Evolutionary conservation across 352 stramenopile genomes (phyloP).

Genomic region (Phytopythium oedochilum): DNA sequence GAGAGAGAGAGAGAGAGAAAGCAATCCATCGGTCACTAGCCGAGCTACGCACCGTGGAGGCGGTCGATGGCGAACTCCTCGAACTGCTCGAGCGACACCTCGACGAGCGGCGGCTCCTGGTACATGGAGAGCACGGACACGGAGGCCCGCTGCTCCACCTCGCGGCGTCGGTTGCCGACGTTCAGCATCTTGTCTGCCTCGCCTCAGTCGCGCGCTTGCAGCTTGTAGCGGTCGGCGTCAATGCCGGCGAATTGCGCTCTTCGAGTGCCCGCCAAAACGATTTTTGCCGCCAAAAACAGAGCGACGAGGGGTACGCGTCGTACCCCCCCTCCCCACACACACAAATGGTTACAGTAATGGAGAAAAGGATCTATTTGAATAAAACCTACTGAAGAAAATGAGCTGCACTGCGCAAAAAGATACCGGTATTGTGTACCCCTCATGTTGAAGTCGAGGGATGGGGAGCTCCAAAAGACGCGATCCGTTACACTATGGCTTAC

Average conservation of each 20-base stretch:
- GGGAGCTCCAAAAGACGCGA: too few species aligned
- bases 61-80: constrained; percentile 97
- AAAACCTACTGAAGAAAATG: too few species aligned
- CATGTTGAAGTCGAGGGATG: too few species aligned
- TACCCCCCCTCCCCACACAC: too few species aligned
- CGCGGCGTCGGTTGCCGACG: constrained; percentile 67
- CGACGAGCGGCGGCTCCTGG: constrained; percentile 88
- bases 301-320: not conserved
- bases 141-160: constrained; percentile 37
- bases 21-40: not conserved
- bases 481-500: too few species aligned
- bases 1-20: constrained; percentile 1
- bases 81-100: constrained; percentile 98
- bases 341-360: not conserved
- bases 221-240: constrained; percentile 1
- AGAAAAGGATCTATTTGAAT: too few species aligned
- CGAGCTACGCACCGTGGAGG: constrained; percentile 64
- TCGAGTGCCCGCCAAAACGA: constrained; percentile 27
- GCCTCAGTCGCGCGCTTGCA: not conserved
- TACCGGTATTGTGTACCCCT: too few species aligned
- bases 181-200: constrained; percentile 57
- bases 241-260: not conserved
- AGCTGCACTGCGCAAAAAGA: too few species aligned
- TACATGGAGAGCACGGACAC: constrained; percentile 92
- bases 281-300: constrained; percentile 26